Evolutionary conservation across 768 basidiomycete species (phyloP).

Genomic region (Tubosaeta sp.): DNA sequence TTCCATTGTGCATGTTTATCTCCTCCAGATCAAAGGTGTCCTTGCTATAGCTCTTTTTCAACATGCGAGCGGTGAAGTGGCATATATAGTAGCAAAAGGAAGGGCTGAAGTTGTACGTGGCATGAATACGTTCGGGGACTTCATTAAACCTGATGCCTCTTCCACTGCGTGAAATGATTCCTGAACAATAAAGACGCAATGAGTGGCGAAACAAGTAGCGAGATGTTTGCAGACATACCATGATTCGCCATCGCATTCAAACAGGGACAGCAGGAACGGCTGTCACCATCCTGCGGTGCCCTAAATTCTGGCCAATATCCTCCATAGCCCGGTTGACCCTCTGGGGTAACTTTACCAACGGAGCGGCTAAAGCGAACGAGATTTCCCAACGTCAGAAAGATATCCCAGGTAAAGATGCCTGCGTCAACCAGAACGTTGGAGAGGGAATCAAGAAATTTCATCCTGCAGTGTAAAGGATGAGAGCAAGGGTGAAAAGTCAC

Average conservation of each 20-base stretch:
- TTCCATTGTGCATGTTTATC: constrained; percentile 12
- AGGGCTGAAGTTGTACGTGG: constrained; percentile 65
- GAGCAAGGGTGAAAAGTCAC: neutral
- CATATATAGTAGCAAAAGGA: constrained; percentile 65
- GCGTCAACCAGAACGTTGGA: constrained; percentile 7
- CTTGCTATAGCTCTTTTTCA: constrained; percentile 51
- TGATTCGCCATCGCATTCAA: constrained; percentile 80
- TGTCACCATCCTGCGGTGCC: constrained; percentile 56
- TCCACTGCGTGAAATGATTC: constrained; percentile 56
- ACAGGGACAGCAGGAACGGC: constrained; percentile 66
- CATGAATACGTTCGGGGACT: constrained; percentile 35
- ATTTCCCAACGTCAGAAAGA: constrained; percentile 13
- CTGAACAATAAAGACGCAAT: constrained; percentile 8
- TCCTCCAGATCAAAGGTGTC: constrained; percentile 61
- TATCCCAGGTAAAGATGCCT: constrained; percentile 8
- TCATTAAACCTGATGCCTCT: constrained; percentile 58
- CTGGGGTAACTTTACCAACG: constrained; percentile 49
- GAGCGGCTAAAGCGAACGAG: constrained; percentile 25
- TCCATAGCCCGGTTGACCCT: constrained; percentile 48
- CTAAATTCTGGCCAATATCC: constrained; percentile 69
- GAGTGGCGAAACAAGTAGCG: neutral
- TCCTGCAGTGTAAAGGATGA: constrained; percentile 34
- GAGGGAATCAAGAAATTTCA: constrained; percentile 5
- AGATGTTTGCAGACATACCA: constrained; percentile 42
- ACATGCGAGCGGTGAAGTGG: constrained; percentile 51